phyloP scores from a whole-genome alignment of 176 grass and related monocot genomes.

The Lolium rigidum region DNA sequence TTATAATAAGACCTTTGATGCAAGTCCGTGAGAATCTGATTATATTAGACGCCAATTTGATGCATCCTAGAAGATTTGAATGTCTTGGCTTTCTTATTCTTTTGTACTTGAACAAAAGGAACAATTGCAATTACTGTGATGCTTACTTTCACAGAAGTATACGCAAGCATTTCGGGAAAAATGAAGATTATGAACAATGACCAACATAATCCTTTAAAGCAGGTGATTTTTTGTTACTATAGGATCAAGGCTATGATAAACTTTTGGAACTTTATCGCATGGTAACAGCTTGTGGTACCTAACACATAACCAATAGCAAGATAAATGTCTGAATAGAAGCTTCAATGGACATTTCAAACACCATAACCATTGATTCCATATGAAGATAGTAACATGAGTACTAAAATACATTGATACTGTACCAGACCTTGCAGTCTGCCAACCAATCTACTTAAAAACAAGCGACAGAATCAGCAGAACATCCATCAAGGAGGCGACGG shows the following conservation, averaged over 20 bases:
- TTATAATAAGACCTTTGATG: background rate
- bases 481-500: conserved; percentile 29
- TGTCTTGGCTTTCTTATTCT: background rate
- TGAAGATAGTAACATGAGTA: conserved; percentile 1
- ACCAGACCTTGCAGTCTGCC: conserved; percentile 33
- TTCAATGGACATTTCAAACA: conserved; percentile 20
- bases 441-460: conserved; percentile 40
- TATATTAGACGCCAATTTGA: background rate
- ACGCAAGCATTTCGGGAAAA: background rate
- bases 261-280: background rate
- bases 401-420: conserved; percentile 31
- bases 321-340: background rate
- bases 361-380: conserved; percentile 35
- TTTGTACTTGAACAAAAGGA: background rate
- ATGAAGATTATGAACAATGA: background rate
- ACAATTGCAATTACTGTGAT: background rate
- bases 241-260: background rate
- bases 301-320: background rate
- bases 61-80: background rate
- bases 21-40: background rate
- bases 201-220: background rate
- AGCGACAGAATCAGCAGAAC: conserved; percentile 5
- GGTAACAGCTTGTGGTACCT: background rate
- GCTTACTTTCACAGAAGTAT: background rate
- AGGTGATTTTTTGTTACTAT: background rate